Evolutionary conservation across 2,329 filamentous ascomycete species (phyloP).

Genomic region (Pestalotiopsis sp.): DNA sequence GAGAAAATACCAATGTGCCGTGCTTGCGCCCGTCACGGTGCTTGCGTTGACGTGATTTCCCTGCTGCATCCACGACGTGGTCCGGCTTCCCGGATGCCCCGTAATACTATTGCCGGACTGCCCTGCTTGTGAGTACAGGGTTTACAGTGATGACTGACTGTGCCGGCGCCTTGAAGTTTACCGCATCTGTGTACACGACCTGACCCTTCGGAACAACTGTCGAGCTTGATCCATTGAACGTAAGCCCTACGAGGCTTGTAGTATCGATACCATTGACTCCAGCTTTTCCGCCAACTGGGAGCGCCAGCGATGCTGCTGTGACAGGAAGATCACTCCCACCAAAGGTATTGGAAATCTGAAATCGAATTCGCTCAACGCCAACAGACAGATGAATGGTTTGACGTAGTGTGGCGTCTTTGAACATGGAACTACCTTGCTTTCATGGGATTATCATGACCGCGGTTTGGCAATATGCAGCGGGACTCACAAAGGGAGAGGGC

Average conservation of each 20-base stretch:
- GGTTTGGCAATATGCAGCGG: background rate
- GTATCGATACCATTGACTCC: slow-evolving; percentile 56
- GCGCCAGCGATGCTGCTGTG: slow-evolving; percentile 58
- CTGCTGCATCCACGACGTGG: slow-evolving; percentile 59
- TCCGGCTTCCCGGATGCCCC: slow-evolving; percentile 66
- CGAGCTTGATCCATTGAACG: slow-evolving; percentile 57
- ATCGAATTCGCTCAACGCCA: slow-evolving; percentile 56
- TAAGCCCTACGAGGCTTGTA: slow-evolving; percentile 53
- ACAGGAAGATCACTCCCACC: slow-evolving; percentile 62
- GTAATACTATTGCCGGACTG: slow-evolving; percentile 62
- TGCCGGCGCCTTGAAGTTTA: slow-evolving; percentile 54
- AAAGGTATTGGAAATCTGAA: slow-evolving; percentile 69
- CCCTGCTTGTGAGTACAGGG: slow-evolving; percentile 58
- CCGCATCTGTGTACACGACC: slow-evolving; percentile 62
- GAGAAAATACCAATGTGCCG: slow-evolving; percentile 59
- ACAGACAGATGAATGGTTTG: slow-evolving; percentile 66
- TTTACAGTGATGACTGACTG: slow-evolving; percentile 58
- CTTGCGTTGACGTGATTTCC: slow-evolving; percentile 58
- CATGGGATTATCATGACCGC: background rate
- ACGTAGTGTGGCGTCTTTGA: slow-evolving; percentile 65
- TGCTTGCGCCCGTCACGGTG: slow-evolving; percentile 44
- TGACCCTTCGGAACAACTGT: slow-evolving; percentile 58
- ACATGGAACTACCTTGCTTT: slow-evolving; percentile 47
- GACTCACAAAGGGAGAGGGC: slow-evolving; percentile 58
- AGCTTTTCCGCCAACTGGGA: slow-evolving; percentile 54